Evolutionary conservation across 176 grass and related monocot genomes (phyloP), one percentile per base, ranked within the genome.

Genomic region (Triticum monococcum): DNA sequence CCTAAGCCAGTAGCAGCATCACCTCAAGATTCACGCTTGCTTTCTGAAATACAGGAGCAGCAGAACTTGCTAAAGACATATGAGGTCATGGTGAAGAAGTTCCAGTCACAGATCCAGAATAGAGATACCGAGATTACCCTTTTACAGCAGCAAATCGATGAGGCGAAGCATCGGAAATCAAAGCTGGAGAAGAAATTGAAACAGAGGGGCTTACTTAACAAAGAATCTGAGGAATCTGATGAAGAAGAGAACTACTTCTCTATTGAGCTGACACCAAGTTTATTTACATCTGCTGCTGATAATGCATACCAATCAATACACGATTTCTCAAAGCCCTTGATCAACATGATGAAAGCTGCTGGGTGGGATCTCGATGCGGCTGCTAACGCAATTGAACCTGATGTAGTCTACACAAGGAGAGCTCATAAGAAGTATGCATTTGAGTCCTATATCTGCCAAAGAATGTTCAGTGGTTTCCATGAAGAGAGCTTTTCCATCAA

Each of bases 341-440:
- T 99, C 80, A 96, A 99, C 70, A 99, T 96, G 97, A 99, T 99
- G 96, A 98, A 98, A 74, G 90, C 90, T 87, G 93, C 93, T 45
- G 90, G 92, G 10, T 98, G 93, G 96, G 96, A 98, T 89, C 93
- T 98, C 67, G 94, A 98, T 88, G 96, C 92, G 2, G 94, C 94
- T 85, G 92, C 94, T 63, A 89, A 99, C 32, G 85, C 92, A 59
- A 91, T 94, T 17, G 97, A 94, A 83, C 90, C 86, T 84, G 92
- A 61, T 78, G 82, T 94, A 22, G 73, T 89, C 20, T 99, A 92
- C 83, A 86, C 91, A 78, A 95, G 88, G 71, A 86, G 93, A 50
- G 93, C 91, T 78, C 93, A 95, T 62, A 98, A 98, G 86, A 99
- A 99, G 84, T 99, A 92, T 57, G 97, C 92, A 1, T 96, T 99